These are phyloP conservation scores for Candida freyschussii DNA, from an alignment of 1,139 yeast genomes.

Conservation along the genomic window DNA sequence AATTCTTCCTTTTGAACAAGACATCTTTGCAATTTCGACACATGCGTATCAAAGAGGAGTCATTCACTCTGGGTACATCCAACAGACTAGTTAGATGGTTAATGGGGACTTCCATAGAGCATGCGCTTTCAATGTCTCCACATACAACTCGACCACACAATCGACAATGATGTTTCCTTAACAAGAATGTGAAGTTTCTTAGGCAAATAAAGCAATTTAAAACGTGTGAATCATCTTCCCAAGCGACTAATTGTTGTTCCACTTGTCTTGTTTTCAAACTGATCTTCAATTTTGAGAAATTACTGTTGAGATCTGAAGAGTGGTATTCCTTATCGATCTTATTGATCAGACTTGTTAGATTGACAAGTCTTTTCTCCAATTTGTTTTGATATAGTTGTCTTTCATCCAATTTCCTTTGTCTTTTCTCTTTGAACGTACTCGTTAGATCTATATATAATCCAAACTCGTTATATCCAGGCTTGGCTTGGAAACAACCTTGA, in stretches of 20 bases:
- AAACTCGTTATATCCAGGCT: conserved; percentile 49
- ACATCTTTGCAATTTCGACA: conserved; percentile 66
- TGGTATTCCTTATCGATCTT: conserved; percentile 22
- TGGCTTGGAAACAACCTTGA: conserved; percentile 48
- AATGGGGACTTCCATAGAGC: conserved; percentile 72
- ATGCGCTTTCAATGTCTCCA: conserved; percentile 54
- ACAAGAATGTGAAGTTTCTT: conserved; percentile 48
- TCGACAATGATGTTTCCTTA: conserved; percentile 84
- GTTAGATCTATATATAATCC: conserved; percentile 45
- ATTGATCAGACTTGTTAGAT: conserved; percentile 30
- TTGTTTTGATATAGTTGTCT: conserved; percentile 48
- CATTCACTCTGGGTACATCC: conserved; percentile 29
- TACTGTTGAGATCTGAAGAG: conserved; percentile 15
- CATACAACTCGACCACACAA: conserved; percentile 82
- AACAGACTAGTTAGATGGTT: conserved; percentile 41
- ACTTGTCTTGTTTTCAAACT: conserved; percentile 29
- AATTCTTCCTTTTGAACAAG: conserved; percentile 53
- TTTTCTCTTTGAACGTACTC: conserved; percentile 32
- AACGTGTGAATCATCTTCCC: conserved; percentile 58
- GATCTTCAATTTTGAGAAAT: conserved; percentile 16
- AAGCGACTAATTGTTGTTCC: conserved; percentile 54
- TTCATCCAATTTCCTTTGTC: conserved; percentile 38
- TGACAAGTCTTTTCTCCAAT: conserved; percentile 60
- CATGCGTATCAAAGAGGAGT: conserved; percentile 40
- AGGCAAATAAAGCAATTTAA: conserved; percentile 62